Percentiles rank a stretch among this genome's conserved stretches.
Evolutionary conservation across 306 rosid species (phyloP).

Genomic region (Clitoria ternatea): DNA sequence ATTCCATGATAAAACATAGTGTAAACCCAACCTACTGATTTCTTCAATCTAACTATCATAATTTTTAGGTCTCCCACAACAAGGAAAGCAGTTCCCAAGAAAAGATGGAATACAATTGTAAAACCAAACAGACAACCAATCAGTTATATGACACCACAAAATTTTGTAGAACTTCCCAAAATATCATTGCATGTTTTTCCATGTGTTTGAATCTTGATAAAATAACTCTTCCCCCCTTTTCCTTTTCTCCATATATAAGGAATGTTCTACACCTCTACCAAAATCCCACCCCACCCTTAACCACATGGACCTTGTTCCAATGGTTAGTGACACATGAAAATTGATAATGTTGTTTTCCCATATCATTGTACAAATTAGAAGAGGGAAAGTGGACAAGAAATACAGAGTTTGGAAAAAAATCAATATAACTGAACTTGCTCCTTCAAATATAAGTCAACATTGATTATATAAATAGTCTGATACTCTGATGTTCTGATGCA

Average conservation of each 20-base stretch:
- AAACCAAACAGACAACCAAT: background rate
- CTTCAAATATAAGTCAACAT: background rate
- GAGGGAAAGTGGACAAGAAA: background rate
- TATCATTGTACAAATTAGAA: background rate
- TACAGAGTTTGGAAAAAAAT: background rate
- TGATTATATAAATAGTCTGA: background rate
- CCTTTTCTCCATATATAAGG: background rate
- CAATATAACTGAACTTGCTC: background rate
- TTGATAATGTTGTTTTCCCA: background rate
- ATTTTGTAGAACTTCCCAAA: background rate
- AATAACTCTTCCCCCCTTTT: background rate
- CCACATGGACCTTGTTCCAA: background rate
- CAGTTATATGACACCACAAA: background rate
- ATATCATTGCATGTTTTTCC: background rate
- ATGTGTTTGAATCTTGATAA: background rate
- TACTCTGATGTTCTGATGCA: background rate
- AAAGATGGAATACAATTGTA: background rate
- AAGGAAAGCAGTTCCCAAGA: background rate
- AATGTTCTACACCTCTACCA: background rate
- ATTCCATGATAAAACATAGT: background rate
- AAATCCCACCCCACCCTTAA: background rate
- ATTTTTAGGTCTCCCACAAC: background rate
- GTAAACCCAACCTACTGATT: background rate
- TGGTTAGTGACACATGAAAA: background rate
- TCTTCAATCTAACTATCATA: background rate